Conservation (phyloP, 2,329 filamentous ascomycete species). For the Metarhizium album region DNA sequence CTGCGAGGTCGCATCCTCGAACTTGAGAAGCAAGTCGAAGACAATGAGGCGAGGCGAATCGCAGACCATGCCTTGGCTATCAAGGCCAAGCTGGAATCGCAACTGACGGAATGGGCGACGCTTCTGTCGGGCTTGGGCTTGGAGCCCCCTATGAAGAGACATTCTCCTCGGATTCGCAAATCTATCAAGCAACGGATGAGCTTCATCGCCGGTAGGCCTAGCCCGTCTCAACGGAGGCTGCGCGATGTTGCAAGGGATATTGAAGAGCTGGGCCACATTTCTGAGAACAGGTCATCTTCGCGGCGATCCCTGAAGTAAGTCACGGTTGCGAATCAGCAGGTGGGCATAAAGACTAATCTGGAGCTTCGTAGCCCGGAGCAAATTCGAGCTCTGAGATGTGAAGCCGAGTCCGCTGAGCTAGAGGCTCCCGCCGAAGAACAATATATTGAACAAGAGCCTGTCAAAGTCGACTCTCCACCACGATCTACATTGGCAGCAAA, state of each 20-base stretch:
- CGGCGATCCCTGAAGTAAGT: conserved; percentile 57
- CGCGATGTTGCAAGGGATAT: conserved; percentile 45
- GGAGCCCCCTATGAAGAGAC: conserved; percentile 44
- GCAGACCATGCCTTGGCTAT: conserved; percentile 59
- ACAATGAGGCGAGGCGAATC: conserved; percentile 46
- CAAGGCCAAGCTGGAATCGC: conserved; percentile 59
- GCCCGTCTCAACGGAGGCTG: conserved; percentile 45
- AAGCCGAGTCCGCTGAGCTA: conserved; percentile 53
- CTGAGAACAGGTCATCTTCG: conserved; percentile 58
- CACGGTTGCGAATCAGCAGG: conserved; percentile 3
- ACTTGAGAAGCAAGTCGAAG: conserved; percentile 56
- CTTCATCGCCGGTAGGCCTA: conserved; percentile 27
- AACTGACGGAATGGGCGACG: conserved; percentile 58
- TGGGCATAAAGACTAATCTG: background rate
- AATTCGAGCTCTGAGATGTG: conserved; percentile 46
- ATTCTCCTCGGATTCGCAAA: conserved; percentile 29
- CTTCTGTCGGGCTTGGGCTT: conserved; percentile 56
- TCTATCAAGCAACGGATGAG: conserved; percentile 30
- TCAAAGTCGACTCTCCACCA: conserved; percentile 40
- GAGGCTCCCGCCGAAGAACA: conserved; percentile 51
- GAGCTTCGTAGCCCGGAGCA: conserved; percentile 45
- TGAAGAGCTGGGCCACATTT: conserved; percentile 45
- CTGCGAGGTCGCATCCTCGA: conserved; percentile 60
- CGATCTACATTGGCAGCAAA: conserved; percentile 10
- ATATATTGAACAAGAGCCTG: conserved; percentile 45